Evolutionary conservation across 2,329 filamentous ascomycete species (phyloP).

Genomic region (Sclerotinia minor): DNA sequence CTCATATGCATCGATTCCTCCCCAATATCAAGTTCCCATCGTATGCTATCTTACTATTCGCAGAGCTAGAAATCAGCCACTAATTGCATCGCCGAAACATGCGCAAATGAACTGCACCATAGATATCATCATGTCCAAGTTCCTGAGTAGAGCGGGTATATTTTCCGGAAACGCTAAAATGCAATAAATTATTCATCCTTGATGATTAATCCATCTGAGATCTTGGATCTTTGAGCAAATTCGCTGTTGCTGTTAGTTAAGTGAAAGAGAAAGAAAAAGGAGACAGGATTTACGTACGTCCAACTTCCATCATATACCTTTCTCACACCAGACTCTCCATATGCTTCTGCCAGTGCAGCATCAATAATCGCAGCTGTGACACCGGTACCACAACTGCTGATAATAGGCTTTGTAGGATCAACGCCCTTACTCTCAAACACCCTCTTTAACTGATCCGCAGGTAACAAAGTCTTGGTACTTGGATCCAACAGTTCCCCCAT

Average conservation of each 20-base stretch:
- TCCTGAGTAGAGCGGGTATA: slow-evolving; percentile 25
- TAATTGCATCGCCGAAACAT: slow-evolving; percentile 12
- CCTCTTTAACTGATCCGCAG: slow-evolving; percentile 68
- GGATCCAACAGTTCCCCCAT: slow-evolving; percentile 79
- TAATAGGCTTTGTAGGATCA: slow-evolving; percentile 75
- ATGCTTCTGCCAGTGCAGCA: slow-evolving; percentile 78
- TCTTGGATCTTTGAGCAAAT: slow-evolving; percentile 66
- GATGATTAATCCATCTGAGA: slow-evolving; percentile 61
- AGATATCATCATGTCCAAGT: slow-evolving; percentile 22
- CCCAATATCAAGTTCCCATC: slow-evolving; percentile 9
- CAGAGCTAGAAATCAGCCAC: background rate
- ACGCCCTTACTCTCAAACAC: slow-evolving; percentile 80
- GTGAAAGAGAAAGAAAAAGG: background rate
- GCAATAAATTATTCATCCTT: slow-evolving; percentile 45
- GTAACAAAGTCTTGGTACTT: slow-evolving; percentile 75
- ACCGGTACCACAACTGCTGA: slow-evolving; percentile 88
- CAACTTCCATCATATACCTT: slow-evolving; percentile 94
- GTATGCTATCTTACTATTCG: background rate
- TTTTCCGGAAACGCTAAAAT: slow-evolving; percentile 24
- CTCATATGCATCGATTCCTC: slow-evolving; percentile 4
- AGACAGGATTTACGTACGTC: slow-evolving; percentile 68
- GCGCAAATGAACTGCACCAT: slow-evolving; percentile 1
- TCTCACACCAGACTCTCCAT: slow-evolving; percentile 64
- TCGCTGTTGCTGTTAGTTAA: slow-evolving; percentile 48
- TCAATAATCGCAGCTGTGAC: slow-evolving; percentile 93